Evolutionary conservation across 2,329 filamentous ascomycete species (phyloP).

Genomic region (Penicillium thymicola): DNA sequence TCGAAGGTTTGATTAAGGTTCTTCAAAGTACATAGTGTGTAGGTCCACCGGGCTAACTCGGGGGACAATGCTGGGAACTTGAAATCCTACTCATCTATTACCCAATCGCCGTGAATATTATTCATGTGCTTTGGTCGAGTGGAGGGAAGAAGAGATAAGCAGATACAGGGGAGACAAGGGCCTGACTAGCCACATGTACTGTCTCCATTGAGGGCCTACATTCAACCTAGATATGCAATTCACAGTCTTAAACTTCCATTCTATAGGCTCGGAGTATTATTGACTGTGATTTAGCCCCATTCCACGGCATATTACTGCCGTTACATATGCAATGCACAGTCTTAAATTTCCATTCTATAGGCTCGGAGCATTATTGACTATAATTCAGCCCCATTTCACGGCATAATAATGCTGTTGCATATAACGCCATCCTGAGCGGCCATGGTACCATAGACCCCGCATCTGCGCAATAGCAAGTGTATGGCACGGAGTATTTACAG

Average conservation of each 20-base stretch:
- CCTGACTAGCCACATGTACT: too few relatives aligned
- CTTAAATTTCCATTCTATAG: background rate
- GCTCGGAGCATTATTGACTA: background rate
- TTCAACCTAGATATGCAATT: background rate
- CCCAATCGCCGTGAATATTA: too few relatives aligned
- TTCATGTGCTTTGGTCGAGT: too few relatives aligned
- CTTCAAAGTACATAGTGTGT: too few relatives aligned
- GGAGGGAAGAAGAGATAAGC: too few relatives aligned
- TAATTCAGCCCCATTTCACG: background rate
- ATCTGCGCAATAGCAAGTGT: background rate
- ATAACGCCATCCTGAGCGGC: constrained; percentile 17
- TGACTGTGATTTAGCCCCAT: background rate
- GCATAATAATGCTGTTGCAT: background rate
- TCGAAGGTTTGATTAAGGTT: too few relatives aligned
- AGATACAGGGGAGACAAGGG: too few relatives aligned
- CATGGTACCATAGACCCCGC: constrained; percentile 20
- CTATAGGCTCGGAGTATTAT: background rate
- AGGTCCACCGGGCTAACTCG: too few relatives aligned
- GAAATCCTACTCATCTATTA: too few relatives aligned
- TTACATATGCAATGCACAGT: too few relatives aligned
- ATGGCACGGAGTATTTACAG: background rate
- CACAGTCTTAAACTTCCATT: background rate
- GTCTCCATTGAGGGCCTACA: too few relatives aligned
- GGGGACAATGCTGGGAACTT: too few relatives aligned
- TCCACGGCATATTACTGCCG: background rate